Evolutionary conservation across 2,329 filamentous ascomycete species (phyloP).

Genomic region (Aureobasidium sp.): DNA sequence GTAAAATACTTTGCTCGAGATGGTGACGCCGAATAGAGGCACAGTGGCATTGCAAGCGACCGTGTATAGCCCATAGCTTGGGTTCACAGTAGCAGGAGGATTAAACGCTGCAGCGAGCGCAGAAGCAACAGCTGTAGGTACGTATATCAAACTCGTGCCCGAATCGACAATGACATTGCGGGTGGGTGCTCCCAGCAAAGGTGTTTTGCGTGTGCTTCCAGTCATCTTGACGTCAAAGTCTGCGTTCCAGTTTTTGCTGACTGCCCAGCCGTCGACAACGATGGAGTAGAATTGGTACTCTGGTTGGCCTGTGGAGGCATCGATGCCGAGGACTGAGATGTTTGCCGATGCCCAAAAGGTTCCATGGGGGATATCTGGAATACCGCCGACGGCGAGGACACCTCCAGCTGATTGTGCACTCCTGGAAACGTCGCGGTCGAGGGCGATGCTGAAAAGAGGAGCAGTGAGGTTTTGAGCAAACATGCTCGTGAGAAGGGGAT

Average conservation of each 20-base stretch:
- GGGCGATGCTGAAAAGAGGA: constrained; percentile 44
- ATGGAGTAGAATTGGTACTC: constrained; percentile 36
- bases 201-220: constrained; percentile 13
- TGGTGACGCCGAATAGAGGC: constrained; percentile 36
- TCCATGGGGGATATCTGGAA: constrained; percentile 38
- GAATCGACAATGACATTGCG: constrained; percentile 38
- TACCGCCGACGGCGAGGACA: constrained; percentile 43
- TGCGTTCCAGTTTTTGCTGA: constrained; percentile 19
- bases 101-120: constrained; percentile 36
- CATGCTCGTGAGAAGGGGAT: constrained; percentile 47
- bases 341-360: constrained; percentile 27
- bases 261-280: constrained; percentile 28
- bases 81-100: constrained; percentile 34
- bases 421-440: constrained; percentile 29
- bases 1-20: constrained; percentile 32
- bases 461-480: constrained; percentile 37
- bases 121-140: constrained; percentile 32
- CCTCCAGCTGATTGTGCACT: constrained; percentile 28
- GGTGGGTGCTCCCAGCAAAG: constrained; percentile 5
- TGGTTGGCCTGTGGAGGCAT: constrained; percentile 20
- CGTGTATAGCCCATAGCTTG: constrained; percentile 27
- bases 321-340: constrained; percentile 22
- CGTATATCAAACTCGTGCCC: constrained; percentile 37
- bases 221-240: constrained; percentile 23
- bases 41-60: constrained; percentile 38